Conservation (phyloP, 2,329 filamentous ascomycete species). For the Aspergillus texensis region DNA sequence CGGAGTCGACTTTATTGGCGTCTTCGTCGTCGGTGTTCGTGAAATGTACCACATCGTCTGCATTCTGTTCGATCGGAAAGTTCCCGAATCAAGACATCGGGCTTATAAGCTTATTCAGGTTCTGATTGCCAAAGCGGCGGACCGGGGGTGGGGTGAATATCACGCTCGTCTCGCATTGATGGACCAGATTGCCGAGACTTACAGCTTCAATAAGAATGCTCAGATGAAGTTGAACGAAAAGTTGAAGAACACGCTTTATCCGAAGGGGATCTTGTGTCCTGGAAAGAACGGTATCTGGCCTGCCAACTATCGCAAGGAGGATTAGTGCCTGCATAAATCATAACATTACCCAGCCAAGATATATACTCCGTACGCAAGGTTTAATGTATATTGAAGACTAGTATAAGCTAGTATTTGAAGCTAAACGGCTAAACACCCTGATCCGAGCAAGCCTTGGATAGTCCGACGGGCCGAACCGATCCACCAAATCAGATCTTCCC, state of each 20-base stretch:
- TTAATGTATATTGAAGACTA: background rate
- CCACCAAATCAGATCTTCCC: background rate
- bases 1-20: constrained; percentile 56
- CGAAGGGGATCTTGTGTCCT: background rate
- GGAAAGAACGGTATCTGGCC: background rate
- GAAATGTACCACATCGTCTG: constrained; percentile 54
- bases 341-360: background rate
- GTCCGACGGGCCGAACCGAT: background rate
- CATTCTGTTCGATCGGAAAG: constrained; percentile 55
- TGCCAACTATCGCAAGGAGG: background rate
- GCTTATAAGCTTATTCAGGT: constrained; percentile 43
- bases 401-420: no score
- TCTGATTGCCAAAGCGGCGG: constrained; percentile 45
- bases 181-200: constrained; percentile 53
- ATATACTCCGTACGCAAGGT: background rate
- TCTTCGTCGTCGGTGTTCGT: constrained; percentile 54
- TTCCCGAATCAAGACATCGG: constrained; percentile 42
- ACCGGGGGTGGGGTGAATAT: constrained; percentile 49
- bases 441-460: no score
- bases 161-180: constrained; percentile 51
- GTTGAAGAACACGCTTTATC: background rate
- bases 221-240: constrained; percentile 49
- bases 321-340: background rate
- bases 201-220: constrained; percentile 48
- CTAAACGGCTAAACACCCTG: no score